phyloP scores from a whole-genome alignment of 306 rosid species.

The Malus asiatica region DNA sequence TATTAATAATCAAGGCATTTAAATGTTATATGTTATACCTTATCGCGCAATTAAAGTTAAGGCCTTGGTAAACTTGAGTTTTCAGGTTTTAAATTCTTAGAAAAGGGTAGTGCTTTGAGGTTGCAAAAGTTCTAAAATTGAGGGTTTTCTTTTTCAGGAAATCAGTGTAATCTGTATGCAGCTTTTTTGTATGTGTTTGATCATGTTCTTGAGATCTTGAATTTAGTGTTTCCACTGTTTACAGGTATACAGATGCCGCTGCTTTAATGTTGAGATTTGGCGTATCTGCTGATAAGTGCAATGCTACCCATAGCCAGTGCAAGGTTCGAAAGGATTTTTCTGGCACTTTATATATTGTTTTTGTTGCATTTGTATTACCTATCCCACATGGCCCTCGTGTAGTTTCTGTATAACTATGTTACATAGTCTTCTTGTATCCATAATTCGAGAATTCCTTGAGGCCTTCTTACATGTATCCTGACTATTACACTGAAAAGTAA shows the following conservation, averaged over 20 bases:
- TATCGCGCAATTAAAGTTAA: neutral
- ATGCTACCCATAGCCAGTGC: slow-evolving; percentile 82
- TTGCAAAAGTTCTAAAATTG: neutral
- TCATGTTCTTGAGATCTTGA: neutral
- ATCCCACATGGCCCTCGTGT: neutral
- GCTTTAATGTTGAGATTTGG: slow-evolving; percentile 66
- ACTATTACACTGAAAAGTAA: neutral
- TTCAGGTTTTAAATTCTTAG: neutral
- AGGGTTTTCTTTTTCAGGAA: neutral
- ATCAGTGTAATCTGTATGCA: neutral
- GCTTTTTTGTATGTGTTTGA: neutral
- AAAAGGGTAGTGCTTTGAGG: neutral
- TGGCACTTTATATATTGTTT: neutral
- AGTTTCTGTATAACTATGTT: neutral
- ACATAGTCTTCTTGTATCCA: neutral
- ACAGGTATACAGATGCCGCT: slow-evolving; percentile 87
- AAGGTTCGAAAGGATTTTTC: slow-evolving; percentile 47
- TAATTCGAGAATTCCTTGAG: neutral
- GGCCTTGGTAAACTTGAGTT: neutral
- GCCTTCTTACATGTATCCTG: neutral
- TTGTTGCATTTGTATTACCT: neutral
- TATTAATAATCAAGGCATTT: neutral
- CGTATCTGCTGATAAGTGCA: slow-evolving; percentile 81
- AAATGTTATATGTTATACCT: neutral
- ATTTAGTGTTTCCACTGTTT: slow-evolving; percentile 11